These are phyloP conservation scores for Neurospora pannonica DNA, from an alignment of 495 filamentous ascomycete genomes.

Conservation along the genomic window DNA sequence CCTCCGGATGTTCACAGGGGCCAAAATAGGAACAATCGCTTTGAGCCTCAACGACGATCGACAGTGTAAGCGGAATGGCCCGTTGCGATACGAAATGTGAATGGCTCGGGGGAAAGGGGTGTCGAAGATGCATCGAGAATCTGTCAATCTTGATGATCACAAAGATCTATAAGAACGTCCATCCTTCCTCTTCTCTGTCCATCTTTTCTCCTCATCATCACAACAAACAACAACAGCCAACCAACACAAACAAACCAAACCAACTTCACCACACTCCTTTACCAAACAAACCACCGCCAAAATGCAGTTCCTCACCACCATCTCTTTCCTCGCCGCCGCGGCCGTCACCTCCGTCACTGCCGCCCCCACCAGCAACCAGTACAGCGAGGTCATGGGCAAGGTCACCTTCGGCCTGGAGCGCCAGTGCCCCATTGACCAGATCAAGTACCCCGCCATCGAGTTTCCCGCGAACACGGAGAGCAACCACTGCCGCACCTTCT, in stretches of 20 bases:
- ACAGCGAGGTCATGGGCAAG: slow-evolving; percentile 22
- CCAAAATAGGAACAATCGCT: neutral
- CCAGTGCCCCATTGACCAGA: slow-evolving; percentile 53
- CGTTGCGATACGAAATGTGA: neutral
- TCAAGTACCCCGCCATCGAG: slow-evolving; percentile 5
- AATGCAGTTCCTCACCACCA: neutral
- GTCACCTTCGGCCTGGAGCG: slow-evolving; percentile 65
- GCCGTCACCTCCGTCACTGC: neutral
- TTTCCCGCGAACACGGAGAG: neutral
- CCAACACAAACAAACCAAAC: neutral
- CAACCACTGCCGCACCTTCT: neutral
- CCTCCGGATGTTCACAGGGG: neutral
- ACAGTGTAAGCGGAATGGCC: neutral
- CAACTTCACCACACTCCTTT: neutral
- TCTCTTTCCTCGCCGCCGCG: neutral
- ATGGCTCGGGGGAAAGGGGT: neutral
- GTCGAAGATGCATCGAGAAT: neutral
- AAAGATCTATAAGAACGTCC: neutral
- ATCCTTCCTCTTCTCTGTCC: neutral
- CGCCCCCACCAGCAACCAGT: slow-evolving; percentile 3
- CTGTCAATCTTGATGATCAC: neutral
- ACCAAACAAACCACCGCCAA: neutral
- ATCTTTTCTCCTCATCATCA: neutral
- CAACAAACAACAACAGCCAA: neutral
- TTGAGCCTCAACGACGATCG: neutral